Base-by-base conservation (phyloP, 805 yeast species). In the Kuraishia piskuri region DNA sequence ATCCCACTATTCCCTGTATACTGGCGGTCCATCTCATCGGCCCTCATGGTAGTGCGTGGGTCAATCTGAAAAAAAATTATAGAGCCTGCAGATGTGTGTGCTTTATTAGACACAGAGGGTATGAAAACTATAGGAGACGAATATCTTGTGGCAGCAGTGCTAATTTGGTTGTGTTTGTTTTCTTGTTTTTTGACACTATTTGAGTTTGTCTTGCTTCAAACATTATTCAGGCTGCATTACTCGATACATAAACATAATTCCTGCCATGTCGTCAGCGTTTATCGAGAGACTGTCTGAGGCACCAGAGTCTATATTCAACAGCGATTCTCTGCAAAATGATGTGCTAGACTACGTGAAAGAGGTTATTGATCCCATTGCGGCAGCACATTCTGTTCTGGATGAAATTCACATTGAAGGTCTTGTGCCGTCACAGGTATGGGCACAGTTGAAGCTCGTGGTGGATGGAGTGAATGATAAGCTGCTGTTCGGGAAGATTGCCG, bases 351-450 rank as follows among this genome's bases (percentile, higher is more conserved):
- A 72, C 54, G 73, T 78, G 23, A 85, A 83, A 63, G 53, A 59
- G 46, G 71, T 78, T 7, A 69, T 86, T 53, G 90, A 86, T 62
- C 86, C 87, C 3, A 71, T 85, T 36, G 59, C 66, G 2, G 45
- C 59, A 7, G 55, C 57, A 14, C 68, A 69, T 52, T 79, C 94
- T 0, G 86, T 87, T 5, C 73, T 92, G 21, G 96, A 90, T 67
- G 90, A 88, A 64, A 76, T 92, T 21, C 82, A 85, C 59, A 77
- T 86, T 14, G 95, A 90, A 50, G 98, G 97, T 0, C 73, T 92
- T 53, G 96, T 88, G 66, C 84, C 96, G 22, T 79, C 86, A 45
- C 98, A 92, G 65, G 90, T 94, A 0, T 92, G 92, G 90, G 96
- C 92, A 53, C 98, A 92, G 68, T 84, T 88, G 1, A 89, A 88